A percentile compares a stretch with the other conserved stretches of the same genome.
phyloP scores from a whole-genome alignment of 169 alveolate genomes.

The Eimeria sp. region DNA sequence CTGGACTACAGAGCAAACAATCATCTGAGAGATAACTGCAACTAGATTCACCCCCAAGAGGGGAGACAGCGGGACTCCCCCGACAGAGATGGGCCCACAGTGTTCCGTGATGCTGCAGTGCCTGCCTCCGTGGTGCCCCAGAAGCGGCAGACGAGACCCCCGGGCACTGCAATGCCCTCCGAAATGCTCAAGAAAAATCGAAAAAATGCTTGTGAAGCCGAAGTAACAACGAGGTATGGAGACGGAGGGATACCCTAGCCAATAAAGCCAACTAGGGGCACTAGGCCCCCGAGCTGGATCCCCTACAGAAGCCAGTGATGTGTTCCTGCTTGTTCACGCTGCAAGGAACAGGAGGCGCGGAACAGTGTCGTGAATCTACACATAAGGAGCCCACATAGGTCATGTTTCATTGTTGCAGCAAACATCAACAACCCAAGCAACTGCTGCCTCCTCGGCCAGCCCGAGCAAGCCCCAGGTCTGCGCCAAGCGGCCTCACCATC shows the following conservation, averaged over 20 bases:
- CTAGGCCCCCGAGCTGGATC: constrained; percentile 71
- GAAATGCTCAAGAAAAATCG: neutral
- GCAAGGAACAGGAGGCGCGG: neutral
- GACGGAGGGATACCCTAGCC: constrained; percentile 41
- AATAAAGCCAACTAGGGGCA: constrained; percentile 43
- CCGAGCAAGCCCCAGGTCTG: constrained; percentile 73
- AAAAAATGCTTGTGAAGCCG: neutral
- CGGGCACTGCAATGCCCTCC: neutral
- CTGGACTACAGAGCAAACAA: constrained; percentile 4
- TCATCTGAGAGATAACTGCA: constrained; percentile 8
- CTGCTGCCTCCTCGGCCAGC: constrained; percentile 67
- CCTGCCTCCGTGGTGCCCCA: constrained; percentile 17
- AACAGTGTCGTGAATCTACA: constrained; percentile 15
- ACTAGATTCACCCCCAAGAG: neutral
- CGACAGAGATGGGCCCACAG: constrained; percentile 38
- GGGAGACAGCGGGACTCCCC: constrained; percentile 21
- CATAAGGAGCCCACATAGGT: constrained; percentile 21
- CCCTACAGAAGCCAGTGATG: constrained; percentile 25
- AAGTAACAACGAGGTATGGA: neutral
- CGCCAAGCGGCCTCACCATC: constrained; percentile 44
- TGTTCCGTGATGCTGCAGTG: neutral
- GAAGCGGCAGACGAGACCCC: constrained; percentile 13
- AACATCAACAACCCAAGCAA: constrained; percentile 4
- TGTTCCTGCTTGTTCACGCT: constrained; percentile 28
- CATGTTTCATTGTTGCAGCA: constrained; percentile 31